Base-by-base conservation (phyloP, 495 filamentous ascomycete species). In the Lasiosphaeria miniovina region DNA sequence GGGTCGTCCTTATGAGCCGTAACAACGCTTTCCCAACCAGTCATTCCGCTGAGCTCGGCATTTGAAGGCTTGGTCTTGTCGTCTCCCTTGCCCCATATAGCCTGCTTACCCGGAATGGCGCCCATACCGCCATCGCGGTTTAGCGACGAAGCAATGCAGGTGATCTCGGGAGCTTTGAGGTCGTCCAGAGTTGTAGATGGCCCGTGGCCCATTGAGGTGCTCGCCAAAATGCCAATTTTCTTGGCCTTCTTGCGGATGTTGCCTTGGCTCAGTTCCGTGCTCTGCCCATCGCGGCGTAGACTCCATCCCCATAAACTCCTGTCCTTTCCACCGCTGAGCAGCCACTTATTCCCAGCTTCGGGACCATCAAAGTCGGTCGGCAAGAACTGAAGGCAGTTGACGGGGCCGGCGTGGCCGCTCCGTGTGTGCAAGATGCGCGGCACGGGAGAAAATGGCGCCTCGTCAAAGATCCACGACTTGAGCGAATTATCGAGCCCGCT, bases 21-120 rank as follows among this genome's bases (percentile, higher is more conserved):
- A 1, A 99, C 82, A 14, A 99, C 85, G 67, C 92, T 96, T 70
- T 98, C 95, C 93, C 94, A 98, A 12, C 94, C 94, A 3, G 91
- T 94, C 66, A 83, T 83, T 46, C 82, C 85, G 52, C 85, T 89
- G 24, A 82, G 71, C 64, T 83, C 79, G 12, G 82, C 80, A 53
- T 82, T 76, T n/a, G 73, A 71, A 57, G 82, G 80, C 58, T 84
- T 85, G 58, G 76, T 75, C 59, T 80, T 75, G 57, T 82, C 79
- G 32, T 79, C 82, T 9, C 81, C 80, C 69, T 91, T 93, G 51
- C 90, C 85, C 91, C 92, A 96, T 31, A 93, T 81, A 3, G 82
- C 74, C 36, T 82, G 82, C 41, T 82, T 86, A 6, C 89, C 87
- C 11, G 85, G 84, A 57, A 88, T 74, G 35, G 87, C 83, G 36